A percentile compares a stretch with the other conserved stretches of the same genome.
These are phyloP conservation scores for Boletus albobrunnescens DNA, from an alignment of 1,284 basidiomycete genomes.

Conservation along the genomic window DNA sequence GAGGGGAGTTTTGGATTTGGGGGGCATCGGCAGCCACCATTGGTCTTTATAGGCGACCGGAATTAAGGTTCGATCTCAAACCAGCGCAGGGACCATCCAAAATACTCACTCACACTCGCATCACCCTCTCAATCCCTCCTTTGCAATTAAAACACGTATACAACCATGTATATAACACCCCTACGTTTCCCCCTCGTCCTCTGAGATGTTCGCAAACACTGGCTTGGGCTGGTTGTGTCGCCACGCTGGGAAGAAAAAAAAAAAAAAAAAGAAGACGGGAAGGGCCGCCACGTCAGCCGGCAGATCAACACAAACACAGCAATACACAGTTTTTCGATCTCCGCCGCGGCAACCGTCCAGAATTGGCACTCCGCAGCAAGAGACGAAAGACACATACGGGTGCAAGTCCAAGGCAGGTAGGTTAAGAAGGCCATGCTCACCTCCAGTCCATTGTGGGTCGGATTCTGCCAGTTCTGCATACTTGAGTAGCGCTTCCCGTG, in stretches of 20 bases:
- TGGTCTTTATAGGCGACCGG: conserved; percentile 71
- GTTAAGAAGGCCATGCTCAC: conserved; percentile 44
- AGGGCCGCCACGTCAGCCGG: conserved; percentile 63
- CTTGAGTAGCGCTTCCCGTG: conserved; percentile 92
- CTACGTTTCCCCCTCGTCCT: conserved; percentile 53
- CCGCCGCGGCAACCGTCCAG: conserved; percentile 35
- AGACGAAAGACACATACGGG: neutral
- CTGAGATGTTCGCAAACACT: conserved; percentile 58
- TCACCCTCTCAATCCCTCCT: conserved; percentile 17
- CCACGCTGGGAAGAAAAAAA: conserved; percentile 78
- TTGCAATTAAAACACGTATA: conserved; percentile 8
- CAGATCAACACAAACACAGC: conserved; percentile 45
- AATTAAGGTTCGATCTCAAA: conserved; percentile 76
- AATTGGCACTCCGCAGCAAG: conserved; percentile 32
- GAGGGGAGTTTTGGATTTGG: conserved; percentile 68
- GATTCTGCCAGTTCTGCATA: conserved; percentile 77
- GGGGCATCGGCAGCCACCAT: conserved; percentile 60
- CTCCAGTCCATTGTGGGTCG: conserved; percentile 79
- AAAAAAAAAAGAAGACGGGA: conserved; percentile 44
- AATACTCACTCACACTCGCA: conserved; percentile 33
- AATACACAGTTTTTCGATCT: conserved; percentile 41
- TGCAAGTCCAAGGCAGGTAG: conserved; percentile 7
- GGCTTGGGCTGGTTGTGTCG: conserved; percentile 74
- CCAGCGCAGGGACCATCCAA: conserved; percentile 58
- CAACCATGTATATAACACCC: conserved; percentile 32